Conservation (phyloP, 1,139 yeast species). For the Nakaseomyces sp. region DNA sequence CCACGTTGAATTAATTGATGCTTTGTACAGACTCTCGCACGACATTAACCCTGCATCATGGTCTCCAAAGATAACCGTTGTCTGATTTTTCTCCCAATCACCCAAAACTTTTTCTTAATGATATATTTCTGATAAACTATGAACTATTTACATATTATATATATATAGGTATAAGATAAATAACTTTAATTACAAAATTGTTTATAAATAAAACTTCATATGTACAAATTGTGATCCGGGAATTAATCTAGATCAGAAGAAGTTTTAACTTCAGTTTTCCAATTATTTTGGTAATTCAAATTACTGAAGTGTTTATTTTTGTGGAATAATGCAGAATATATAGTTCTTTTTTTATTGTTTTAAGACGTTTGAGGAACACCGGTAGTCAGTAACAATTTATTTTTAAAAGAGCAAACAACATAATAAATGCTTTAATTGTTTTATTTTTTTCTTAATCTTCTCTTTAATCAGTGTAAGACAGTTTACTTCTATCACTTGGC, state of each 20-base stretch:
- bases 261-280: no score
- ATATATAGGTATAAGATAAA: constrained; percentile 2
- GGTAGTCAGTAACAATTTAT: no score
- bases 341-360: background rate
- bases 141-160: background rate
- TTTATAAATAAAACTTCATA: constrained; percentile 1
- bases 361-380: no score
- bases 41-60: constrained; percentile 24
- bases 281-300: no score
- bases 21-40: constrained; percentile 20
- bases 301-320: background rate
- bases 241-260: background rate
- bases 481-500: constrained; percentile 56
- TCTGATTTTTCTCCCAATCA: no score
- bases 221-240: background rate
- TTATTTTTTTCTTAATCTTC: no score
- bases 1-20: constrained; percentile 26
- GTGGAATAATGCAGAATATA: background rate
- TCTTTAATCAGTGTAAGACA: constrained; percentile 50
- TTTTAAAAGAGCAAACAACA: no score
- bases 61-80: constrained; percentile 12
- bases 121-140: background rate
- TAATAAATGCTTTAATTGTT: background rate
- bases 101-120: background rate
- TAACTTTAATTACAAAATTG: background rate